Base-by-base conservation (phyloP, 2,329 filamentous ascomycete species). In the Xylaria sp. region DNA sequence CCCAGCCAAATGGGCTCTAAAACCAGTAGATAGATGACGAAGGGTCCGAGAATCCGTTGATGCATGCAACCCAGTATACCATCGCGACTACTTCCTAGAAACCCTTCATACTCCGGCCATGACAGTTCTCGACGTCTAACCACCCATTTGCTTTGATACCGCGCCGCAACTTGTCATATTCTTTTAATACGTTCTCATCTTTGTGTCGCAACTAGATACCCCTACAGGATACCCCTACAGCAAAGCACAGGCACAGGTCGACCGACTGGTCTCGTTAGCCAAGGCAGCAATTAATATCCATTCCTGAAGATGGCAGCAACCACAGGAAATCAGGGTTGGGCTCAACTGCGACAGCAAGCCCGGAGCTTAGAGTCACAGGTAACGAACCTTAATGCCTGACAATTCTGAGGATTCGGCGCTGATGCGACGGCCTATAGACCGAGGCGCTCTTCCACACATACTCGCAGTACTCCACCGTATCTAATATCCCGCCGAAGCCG, bases 341-440 rank as follows among this genome's bases (percentile, higher is more conserved):
- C 93, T 76, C 94, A 97, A 82, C 86, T 98, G 73, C 92, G 96
- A 75, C 94, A 97, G 79, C 95, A 98, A 81, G 93, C 94, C 68
- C 87, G 96, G 75, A 88, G 90, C 50, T 85, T 97, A 69, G 96
- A 99, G 80, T 93, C 91, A 68, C 95, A 98, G 87, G 95, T 97
- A 84, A 61, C 29, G 51, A 33, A 63, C 31, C 53, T 38, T 38
- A 27, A n/a, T 7, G 50, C 36, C 11, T 11, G 53, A 33, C 11
- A 42, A 44, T 47, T 57, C 27, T 33, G 15, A 47, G n/a, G 29
- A 38, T 38, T 13, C 31, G 15, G 31, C 17, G 60, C 29, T 66
- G 68, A 70, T 36, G 20, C 42, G 36, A 42, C 39, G 54, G 49
- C 11, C 50, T 17, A 25, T 25, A 97, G 93, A 97, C 94, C 53